A percentile compares a stretch with the other conserved stretches of the same genome.
These are phyloP conservation scores for Mycena alexandri DNA, from an alignment of 768 basidiomycete genomes.

Conservation along the genomic window DNA sequence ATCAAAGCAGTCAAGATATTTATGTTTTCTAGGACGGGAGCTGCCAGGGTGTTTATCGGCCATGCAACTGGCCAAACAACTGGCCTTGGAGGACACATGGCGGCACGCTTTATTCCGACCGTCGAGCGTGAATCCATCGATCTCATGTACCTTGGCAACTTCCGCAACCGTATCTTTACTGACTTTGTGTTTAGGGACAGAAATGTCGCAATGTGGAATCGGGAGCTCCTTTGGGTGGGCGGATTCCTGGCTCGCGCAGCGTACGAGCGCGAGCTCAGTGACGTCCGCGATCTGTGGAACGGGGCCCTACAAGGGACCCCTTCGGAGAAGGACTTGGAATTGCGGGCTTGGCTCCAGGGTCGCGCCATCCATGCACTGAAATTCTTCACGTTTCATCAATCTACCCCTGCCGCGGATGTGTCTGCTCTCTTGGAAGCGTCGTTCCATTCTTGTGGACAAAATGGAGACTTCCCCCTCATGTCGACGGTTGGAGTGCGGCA, in stretches of 20 bases:
- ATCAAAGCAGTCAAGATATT: neutral
- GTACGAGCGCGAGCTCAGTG: conserved; percentile 85
- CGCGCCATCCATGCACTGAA: conserved; percentile 84
- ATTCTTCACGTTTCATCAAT: conserved; percentile 91
- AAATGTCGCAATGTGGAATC: conserved; percentile 90
- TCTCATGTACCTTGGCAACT: conserved; percentile 70
- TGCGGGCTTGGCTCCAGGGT: conserved; percentile 63
- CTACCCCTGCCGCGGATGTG: conserved; percentile 89
- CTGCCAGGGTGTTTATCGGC: conserved; percentile 88
- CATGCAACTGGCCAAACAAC: conserved; percentile 95
- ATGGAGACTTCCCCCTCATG: conserved; percentile 73
- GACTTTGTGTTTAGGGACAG: conserved; percentile 68
- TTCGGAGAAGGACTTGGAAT: conserved; percentile 52
- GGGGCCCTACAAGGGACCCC: conserved; percentile 52
- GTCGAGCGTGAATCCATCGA: conserved; percentile 96
- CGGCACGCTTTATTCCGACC: conserved; percentile 93
- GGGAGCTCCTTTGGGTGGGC: conserved; percentile 86
- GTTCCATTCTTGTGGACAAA: conserved; percentile 78
- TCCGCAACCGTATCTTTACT: neutral
- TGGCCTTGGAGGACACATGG: conserved; percentile 73
- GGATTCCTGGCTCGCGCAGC: conserved; percentile 83
- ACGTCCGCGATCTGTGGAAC: conserved; percentile 73
- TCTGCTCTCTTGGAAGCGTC: conserved; percentile 76
- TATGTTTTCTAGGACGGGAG: conserved; percentile 62
- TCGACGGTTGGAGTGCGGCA: conserved; percentile 80